Conservation (phyloP, 2,329 filamentous ascomycete genomes). For the Penicillium sp. region DNA sequence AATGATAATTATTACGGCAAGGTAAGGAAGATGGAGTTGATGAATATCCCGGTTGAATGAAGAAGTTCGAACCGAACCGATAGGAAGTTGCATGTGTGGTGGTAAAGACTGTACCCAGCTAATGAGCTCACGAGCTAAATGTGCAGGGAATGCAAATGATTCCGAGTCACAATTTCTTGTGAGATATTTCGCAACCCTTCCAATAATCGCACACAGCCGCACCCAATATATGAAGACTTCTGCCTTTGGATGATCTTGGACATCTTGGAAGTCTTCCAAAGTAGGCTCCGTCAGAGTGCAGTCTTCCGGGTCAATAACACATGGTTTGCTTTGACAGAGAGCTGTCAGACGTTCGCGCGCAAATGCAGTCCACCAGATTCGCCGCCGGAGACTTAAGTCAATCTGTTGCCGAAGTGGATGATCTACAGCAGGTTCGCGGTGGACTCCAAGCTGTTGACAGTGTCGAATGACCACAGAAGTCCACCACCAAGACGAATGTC, state of each 20-base stretch:
- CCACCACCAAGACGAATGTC: slow-evolving; percentile 53
- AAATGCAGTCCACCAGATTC: slow-evolving; percentile 52
- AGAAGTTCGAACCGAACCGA: slow-evolving; percentile 26
- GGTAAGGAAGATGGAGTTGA: slow-evolving; percentile 48
- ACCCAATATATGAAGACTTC: slow-evolving; percentile 51
- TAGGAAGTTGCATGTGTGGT: slow-evolving; percentile 38
- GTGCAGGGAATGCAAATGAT: slow-evolving; percentile 24
- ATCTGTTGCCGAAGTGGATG: slow-evolving; percentile 23
- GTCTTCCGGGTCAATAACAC: slow-evolving; percentile 49
- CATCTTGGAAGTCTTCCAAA: slow-evolving; percentile 44
- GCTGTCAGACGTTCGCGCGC: slow-evolving; percentile 47
- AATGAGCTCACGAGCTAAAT: slow-evolving; percentile 39
- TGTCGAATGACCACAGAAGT: slow-evolving; percentile 49
- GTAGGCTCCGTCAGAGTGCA: slow-evolving; percentile 46
- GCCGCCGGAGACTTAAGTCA: slow-evolving; percentile 36
- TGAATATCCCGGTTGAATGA: slow-evolving; percentile 48
- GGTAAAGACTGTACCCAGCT: slow-evolving; percentile 43
- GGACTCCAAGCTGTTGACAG: slow-evolving; percentile 51
- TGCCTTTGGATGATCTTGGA: slow-evolving; percentile 33
- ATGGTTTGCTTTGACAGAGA: slow-evolving; percentile 50
- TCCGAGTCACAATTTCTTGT: slow-evolving; percentile 26
- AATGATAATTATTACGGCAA: slow-evolving; percentile 40
- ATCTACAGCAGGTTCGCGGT: slow-evolving; percentile 40
- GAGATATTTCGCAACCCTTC: slow-evolving; percentile 45
- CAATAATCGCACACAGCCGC: slow-evolving; percentile 46